Evolutionary conservation across 768 basidiomycete genomes (phyloP).

Genomic region (Lentinula guzmanii): DNA sequence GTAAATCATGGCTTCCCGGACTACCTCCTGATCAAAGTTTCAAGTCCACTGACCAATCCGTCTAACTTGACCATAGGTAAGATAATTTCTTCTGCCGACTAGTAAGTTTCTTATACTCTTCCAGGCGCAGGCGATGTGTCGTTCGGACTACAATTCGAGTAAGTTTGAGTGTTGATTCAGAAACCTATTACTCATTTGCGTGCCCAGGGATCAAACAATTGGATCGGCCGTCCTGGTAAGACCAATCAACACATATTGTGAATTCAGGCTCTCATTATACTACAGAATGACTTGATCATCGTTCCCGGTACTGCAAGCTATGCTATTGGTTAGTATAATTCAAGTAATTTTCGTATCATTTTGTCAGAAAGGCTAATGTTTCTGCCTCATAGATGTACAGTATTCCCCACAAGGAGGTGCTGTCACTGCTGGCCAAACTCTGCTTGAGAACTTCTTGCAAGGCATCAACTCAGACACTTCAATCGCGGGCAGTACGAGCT

Average conservation of each 20-base stretch:
- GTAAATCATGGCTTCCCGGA: constrained; percentile 63
- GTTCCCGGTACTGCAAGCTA: constrained; percentile 52
- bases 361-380: background rate
- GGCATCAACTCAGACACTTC: constrained; percentile 48
- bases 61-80: constrained; percentile 38
- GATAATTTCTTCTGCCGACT: constrained; percentile 6
- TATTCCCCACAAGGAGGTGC: constrained; percentile 54
- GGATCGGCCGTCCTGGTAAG: constrained; percentile 54
- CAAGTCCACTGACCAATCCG: constrained; percentile 62
- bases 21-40: constrained; percentile 62
- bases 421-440: constrained; percentile 41
- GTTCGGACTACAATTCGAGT: constrained; percentile 54
- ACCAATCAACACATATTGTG: background rate
- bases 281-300: constrained; percentile 49
- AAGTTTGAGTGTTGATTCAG: constrained; percentile 13
- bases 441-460: constrained; percentile 68
- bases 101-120: background rate
- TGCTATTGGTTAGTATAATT: constrained; percentile 36
- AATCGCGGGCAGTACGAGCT: constrained; percentile 48
- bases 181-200: background rate
- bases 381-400: constrained; percentile 39
- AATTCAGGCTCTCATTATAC: background rate
- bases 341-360: background rate
- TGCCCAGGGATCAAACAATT: constrained; percentile 39
- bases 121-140: constrained; percentile 57